A percentile compares a stretch with the other conserved stretches of the same genome.
phyloP scores from a whole-genome alignment of 106 monocot genomes.

The Posidonia australis region DNA sequence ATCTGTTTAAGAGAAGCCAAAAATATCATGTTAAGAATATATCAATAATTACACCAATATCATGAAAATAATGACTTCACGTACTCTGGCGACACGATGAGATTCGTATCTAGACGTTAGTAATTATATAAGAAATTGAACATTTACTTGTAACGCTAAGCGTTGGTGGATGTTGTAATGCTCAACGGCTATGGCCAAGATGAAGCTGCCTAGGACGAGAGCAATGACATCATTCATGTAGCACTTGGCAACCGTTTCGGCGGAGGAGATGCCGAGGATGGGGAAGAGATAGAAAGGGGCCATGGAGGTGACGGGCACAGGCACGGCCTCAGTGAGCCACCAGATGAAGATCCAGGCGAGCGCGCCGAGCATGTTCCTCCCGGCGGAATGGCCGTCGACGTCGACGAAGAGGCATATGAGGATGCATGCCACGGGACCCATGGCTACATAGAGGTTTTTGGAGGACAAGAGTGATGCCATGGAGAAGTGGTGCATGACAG shows the following conservation, averaged over 20 bases:
- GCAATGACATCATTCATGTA: constrained; percentile 95
- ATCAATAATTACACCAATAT: neutral
- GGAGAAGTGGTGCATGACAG: neutral
- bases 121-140: too few species aligned
- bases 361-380: constrained; percentile 71
- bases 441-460: constrained; percentile 31
- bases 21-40: neutral
- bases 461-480: constrained; percentile 21
- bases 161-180: constrained; percentile 90
- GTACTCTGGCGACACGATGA: too few species aligned
- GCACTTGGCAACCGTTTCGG: constrained; percentile 59
- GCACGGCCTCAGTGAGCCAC: constrained; percentile 89
- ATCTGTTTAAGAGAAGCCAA: constrained; percentile 40
- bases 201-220: constrained; percentile 96
- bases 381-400: constrained; percentile 26
- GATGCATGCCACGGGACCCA: constrained; percentile 51
- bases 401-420: constrained; percentile 41
- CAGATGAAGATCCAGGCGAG: constrained; percentile 80
- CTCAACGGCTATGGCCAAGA: constrained; percentile 84
- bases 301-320: constrained; percentile 83
- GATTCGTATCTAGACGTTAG: too few species aligned
- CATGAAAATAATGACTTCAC: too few species aligned
- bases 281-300: constrained; percentile 90
- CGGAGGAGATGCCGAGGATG: constrained; percentile 45
- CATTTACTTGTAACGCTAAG: constrained; percentile 74